These are phyloP conservation scores for Ceratobasidium sp. DNA, from an alignment of 1,284 basidiomycete genomes.

Conservation along the genomic window DNA sequence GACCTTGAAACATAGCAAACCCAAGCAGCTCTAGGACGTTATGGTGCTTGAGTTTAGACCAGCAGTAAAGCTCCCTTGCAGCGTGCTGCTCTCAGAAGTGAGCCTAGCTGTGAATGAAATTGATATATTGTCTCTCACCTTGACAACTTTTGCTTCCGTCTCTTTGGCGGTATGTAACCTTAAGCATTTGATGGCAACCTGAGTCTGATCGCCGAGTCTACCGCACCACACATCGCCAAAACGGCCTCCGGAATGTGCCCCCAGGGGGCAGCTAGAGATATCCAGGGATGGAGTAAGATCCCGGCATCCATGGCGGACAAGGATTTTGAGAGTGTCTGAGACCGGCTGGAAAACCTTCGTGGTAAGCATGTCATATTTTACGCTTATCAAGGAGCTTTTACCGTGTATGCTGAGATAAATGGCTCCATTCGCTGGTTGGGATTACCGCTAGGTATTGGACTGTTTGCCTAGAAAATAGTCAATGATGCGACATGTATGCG, in stretches of 20 bases:
- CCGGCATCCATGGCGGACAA: background rate
- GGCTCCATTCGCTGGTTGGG: too few relatives aligned
- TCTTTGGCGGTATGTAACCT: background rate
- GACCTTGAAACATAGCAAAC: background rate
- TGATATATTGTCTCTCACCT: background rate
- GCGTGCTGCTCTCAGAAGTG: background rate
- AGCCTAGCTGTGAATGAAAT: background rate
- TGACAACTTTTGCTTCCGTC: background rate
- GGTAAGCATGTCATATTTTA: too few relatives aligned
- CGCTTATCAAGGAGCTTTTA: too few relatives aligned
- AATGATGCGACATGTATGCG: too few relatives aligned
- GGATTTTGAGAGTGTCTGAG: background rate
- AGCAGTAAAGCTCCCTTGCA: background rate
- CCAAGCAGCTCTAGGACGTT: background rate
- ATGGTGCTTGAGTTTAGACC: background rate
- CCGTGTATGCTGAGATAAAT: too few relatives aligned
- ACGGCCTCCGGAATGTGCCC: background rate
- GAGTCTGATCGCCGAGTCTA: background rate
- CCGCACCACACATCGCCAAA: conserved; percentile 9
- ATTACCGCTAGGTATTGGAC: too few relatives aligned
- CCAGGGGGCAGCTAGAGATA: background rate
- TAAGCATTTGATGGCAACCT: background rate
- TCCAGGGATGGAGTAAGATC: background rate
- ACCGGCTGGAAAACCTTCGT: too few relatives aligned
- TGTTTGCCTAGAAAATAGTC: too few relatives aligned